These are phyloP conservation scores for Coniella lustricola DNA, from an alignment of 2,329 filamentous ascomycete species.

Conservation along the genomic window DNA sequence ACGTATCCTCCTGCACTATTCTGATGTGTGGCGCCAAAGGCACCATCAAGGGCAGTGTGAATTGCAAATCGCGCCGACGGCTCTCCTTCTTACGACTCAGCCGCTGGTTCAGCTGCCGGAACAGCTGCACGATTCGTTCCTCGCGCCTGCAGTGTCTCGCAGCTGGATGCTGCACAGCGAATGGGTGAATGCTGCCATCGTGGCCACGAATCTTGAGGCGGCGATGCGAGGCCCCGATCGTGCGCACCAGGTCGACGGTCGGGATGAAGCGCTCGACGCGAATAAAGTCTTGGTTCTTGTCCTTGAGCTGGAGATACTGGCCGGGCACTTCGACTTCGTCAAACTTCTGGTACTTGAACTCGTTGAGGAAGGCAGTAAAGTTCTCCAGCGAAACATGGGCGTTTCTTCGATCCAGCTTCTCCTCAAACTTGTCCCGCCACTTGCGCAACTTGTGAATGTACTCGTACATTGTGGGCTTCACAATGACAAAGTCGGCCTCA, in stretches of 20 bases:
- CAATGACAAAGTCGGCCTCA: conserved; percentile 90
- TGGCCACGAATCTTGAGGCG: conserved; percentile 94
- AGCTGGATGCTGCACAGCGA: conserved; percentile 92
- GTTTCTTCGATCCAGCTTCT: conserved; percentile 83
- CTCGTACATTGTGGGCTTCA: conserved; percentile 95
- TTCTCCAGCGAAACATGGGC: conserved; percentile 69
- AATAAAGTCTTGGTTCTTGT: conserved; percentile 98
- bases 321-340: conserved; percentile 97
- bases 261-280: conserved; percentile 95
- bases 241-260: conserved; percentile 86
- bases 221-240: conserved; percentile 84
- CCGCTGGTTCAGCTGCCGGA: conserved; percentile 94
- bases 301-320: conserved; percentile 93
- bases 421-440: conserved; percentile 97
- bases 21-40: conserved; percentile 91
- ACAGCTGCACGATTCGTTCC: conserved; percentile 90
- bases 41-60: conserved; percentile 92
- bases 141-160: conserved; percentile 88
- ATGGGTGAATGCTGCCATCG: conserved; percentile 94
- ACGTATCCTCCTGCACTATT: conserved; percentile 90
- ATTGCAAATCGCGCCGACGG: conserved; percentile 85
- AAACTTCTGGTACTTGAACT: conserved; percentile 96
- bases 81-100: conserved; percentile 91
- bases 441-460: conserved; percentile 95
- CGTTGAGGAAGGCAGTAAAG: conserved; percentile 85